Percentiles rank a stretch among this genome's conserved stretches.
phyloP scores from a whole-genome alignment of 1,139 yeast genomes.

The Geotrichum bryndzae region DNA sequence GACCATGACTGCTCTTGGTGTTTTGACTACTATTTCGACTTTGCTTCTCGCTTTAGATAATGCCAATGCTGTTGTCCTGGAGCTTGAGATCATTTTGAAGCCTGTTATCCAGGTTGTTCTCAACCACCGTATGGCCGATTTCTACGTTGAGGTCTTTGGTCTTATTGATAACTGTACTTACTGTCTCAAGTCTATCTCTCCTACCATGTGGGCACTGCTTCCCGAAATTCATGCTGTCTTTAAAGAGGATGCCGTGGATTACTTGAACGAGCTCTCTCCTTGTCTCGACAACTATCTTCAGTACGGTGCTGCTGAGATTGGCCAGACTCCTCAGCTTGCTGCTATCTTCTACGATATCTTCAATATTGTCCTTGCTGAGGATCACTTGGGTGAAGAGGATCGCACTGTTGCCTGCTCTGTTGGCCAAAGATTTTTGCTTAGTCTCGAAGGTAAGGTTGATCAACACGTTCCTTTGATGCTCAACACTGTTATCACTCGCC shows the following conservation, averaged over 20 bases:
- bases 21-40: constrained; percentile 80
- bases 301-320: constrained; percentile 56
- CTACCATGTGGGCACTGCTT: constrained; percentile 71
- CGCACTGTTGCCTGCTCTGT: constrained; percentile 48
- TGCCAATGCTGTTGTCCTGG: constrained; percentile 58
- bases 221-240: constrained; percentile 50
- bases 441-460: constrained; percentile 39
- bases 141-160: constrained; percentile 75
- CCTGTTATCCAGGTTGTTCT: constrained; percentile 71
- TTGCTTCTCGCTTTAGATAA: constrained; percentile 83
- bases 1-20: constrained; percentile 81
- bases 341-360: constrained; percentile 32
- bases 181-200: constrained; percentile 62
- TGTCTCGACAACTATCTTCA: constrained; percentile 71
- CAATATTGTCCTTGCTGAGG: constrained; percentile 34
- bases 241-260: constrained; percentile 48
- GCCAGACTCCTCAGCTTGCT: constrained; percentile 32
- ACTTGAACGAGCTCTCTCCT: constrained; percentile 71
- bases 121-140: constrained; percentile 62
- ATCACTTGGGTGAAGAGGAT: constrained; percentile 45
- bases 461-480: constrained; percentile 42
- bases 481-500: constrained; percentile 30
- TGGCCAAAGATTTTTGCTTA: constrained; percentile 50
- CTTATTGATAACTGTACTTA: constrained; percentile 82
- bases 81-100: constrained; percentile 64